Evolutionary conservation across 1,284 basidiomycete genomes (phyloP), one percentile per base, ranked within the genome.

Genomic region (Mycena sp.): DNA sequence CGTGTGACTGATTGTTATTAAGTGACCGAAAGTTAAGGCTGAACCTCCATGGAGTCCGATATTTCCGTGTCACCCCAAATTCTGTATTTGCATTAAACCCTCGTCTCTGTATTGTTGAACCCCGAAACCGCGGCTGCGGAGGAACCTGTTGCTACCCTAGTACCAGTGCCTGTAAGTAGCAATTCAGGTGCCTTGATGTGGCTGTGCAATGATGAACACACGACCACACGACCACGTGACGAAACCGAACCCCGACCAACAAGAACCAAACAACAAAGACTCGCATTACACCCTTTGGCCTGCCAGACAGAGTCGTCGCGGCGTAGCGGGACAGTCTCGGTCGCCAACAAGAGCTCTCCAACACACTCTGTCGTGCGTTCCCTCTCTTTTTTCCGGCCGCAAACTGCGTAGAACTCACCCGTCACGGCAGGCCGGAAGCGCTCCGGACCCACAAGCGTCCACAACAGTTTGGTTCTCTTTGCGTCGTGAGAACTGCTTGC

Each of bases 371-470:
- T 72, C 3, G 48, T 56, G 40, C 23, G 46, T 43, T 29, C 52
- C 56, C 40, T 41, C 26, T 21, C 48, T 23, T 26, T 16, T 59
- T 55, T 26, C 48, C 21, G 17, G 6, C 1, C 25, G 14, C 17
- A 44, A 43, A 40, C 41, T 23, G 30, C 4, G 38, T 58, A 55
- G 55, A 61, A 64, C 69, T 74, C 58, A 74, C 69, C 69, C 65
- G 68, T 74, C 77, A 74, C 67, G 71, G 70, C 71, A 78, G 74
- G 73, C 72, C 61, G 70, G 67, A 66, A 58, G 61, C 67, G 62
- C 67, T 68, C 73, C 74, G 81, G 81, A 83, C 82, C 80, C 75
- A 82, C 79, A 80, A 69, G 62, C 69, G 73, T 77, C 76, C 73
- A 81, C 78, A 80, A 75, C 72, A 69, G 73, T 73, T 76, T 75